These are phyloP conservation scores for Nannizzia gypsea DNA, from an alignment of 2,329 filamentous ascomycete genomes.

Conservation along the genomic window DNA sequence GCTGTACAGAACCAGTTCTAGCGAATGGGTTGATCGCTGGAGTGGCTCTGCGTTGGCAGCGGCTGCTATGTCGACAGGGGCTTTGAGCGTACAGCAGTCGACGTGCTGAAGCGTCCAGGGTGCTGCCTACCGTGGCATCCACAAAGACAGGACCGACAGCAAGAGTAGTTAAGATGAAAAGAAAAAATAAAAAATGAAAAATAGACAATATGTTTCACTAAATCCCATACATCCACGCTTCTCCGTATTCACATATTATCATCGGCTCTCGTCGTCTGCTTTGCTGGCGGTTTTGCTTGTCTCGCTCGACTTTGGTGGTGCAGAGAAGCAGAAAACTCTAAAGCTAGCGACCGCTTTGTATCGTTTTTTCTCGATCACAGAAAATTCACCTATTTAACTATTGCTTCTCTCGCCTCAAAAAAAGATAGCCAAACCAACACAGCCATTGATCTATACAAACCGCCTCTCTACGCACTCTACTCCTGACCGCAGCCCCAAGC, in stretches of 20 bases:
- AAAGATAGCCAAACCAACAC: not conserved
- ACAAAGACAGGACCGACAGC: not conserved
- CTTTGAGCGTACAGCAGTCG: not conserved
- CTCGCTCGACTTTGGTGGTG: too few species aligned
- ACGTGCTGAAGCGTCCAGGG: not conserved
- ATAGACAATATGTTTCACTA: not conserved
- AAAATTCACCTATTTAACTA: not conserved
- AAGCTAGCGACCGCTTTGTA: constrained; percentile 4
- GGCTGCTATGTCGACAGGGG: not conserved
- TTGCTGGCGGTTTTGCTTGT: too few species aligned
- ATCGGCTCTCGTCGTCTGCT: not conserved
- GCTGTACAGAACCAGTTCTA: constrained; percentile 55
- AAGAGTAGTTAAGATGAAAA: too few species aligned
- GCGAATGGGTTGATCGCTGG: constrained; percentile 55
- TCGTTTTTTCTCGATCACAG: not conserved
- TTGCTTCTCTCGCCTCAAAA: not conserved
- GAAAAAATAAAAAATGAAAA: not conserved
- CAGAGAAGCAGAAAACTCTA: constrained; percentile 2
- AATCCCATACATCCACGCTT: not conserved
- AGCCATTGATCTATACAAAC: constrained; percentile 1
- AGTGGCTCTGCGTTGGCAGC: constrained; percentile 40
- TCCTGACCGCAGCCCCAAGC: not conserved
- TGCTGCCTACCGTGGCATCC: not conserved
- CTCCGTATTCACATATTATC: too few species aligned
- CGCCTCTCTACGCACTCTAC: not conserved